phyloP scores from a whole-genome alignment of 257 asterid species.

The Coffea canephora region DNA sequence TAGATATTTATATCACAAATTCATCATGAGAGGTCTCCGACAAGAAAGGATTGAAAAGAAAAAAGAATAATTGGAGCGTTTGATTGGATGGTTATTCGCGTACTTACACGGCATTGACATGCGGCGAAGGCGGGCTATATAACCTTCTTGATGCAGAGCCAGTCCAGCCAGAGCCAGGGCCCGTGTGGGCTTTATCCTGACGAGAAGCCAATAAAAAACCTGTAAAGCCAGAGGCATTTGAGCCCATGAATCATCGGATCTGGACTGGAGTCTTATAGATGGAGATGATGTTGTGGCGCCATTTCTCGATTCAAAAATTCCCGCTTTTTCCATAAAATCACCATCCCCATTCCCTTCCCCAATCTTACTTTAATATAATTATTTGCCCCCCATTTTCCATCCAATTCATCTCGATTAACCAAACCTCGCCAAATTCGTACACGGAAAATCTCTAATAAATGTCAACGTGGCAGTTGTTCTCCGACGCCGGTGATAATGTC shows the following conservation, averaged over 20 bases:
- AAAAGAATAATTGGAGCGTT: too few species aligned
- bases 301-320: neutral
- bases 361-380: neutral
- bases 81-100: too few species aligned
- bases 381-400: neutral
- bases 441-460: slow-evolving; percentile 33
- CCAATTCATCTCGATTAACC: neutral
- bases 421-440: slow-evolving; percentile 35
- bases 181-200: too few species aligned
- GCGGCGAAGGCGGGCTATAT: neutral
- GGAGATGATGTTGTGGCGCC: neutral
- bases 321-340: neutral
- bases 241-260: neutral
- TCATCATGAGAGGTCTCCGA: too few species aligned
- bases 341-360: neutral
- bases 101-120: too few species aligned
- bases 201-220: too few species aligned
- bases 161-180: neutral
- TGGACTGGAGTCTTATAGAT: too few species aligned
- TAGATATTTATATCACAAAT: too few species aligned
- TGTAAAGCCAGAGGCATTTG: neutral
- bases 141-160: neutral
- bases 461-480: slow-evolving; percentile 80
- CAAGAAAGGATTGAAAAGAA: too few species aligned
- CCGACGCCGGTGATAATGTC: slow-evolving; percentile 50